Base-by-base conservation (phyloP, 495 filamentous ascomycete genomes). In the Penicillium mononematosum region DNA sequence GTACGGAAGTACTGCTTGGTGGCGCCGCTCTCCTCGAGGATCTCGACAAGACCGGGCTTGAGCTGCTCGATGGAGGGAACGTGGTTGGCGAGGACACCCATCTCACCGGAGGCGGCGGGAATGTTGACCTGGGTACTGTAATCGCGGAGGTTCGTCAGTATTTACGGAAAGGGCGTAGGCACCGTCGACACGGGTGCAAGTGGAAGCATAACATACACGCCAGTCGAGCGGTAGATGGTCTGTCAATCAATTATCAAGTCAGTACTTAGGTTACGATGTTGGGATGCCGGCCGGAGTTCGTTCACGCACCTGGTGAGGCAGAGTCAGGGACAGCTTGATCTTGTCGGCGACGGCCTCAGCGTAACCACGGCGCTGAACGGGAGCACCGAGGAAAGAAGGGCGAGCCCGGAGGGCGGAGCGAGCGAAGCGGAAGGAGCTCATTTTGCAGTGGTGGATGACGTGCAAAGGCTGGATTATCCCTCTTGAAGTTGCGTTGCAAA, bases 71-170 rank as follows among this genome's bases (percentile, higher is more conserved):
- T 96, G 48, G 94, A 92, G 45, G 94, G 93, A 63, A 99, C 95
- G 85, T 99, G 94, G 81, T 93, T 92, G 74, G 94, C 94, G 65
- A 99, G 88, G 62, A 99, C 84, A 87, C 94, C 94, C 94, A 99
- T 99, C 67, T 97, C 95, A 68, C 94, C 94, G 51, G 92, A 92
- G 78, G 96, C 94, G 71, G 94, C 93, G 72, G 95, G 87, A 67
- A 99, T 84, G 85, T 99, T 99, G 81, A 99, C 95, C 80, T 99
- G 94, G 68, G 97, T 87, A 71, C 84, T 97, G 77, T 62, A 20
- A 69, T 69, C 60, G 69, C 62, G 65, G 63, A 67, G 59, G 43
- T 53, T 61, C 45, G 70, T 77, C 64, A 77, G 73, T 75, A 72
- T 66, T 57, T 59, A 61, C 61, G 59, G 50, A 50, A 48, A 36